phyloP scores from a whole-genome alignment of 108 stramenopile genomes.

The Pseudonitzschia multiseries region DNA sequence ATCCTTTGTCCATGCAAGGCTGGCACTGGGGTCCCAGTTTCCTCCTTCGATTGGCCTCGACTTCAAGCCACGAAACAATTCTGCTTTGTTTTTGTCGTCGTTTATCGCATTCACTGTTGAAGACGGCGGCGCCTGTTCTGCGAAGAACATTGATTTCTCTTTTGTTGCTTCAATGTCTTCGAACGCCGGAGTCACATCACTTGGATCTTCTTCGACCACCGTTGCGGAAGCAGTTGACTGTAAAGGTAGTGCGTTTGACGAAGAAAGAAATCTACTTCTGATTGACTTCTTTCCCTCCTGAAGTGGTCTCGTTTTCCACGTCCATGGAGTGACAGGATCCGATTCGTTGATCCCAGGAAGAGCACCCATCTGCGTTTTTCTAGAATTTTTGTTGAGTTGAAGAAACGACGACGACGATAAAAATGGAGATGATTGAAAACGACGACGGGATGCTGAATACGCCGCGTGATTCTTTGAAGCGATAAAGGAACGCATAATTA shows the following conservation, averaged over 20 bases:
- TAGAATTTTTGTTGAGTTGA: neutral
- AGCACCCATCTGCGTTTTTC: neutral
- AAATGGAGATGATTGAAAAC: conserved; percentile 4
- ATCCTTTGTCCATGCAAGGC: conserved; percentile 60
- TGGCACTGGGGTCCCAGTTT: conserved; percentile 64
- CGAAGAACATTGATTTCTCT: neutral
- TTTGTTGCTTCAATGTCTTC: neutral
- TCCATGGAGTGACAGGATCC: neutral
- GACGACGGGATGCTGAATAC: conserved; percentile 2
- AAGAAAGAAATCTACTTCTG: neutral
- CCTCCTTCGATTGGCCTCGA: conserved; percentile 48
- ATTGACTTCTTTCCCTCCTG: neutral
- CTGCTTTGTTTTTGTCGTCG: neutral
- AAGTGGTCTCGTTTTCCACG: neutral
- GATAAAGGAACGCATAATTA: neutral
- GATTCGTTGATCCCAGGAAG: neutral
- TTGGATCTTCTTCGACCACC: neutral
- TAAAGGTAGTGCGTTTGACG: neutral
- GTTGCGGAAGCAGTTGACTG: conserved; percentile 9
- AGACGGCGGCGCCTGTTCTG: neutral
- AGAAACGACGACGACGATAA: neutral
- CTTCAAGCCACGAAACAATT: conserved; percentile 28
- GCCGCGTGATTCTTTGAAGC: neutral
- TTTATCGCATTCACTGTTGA: neutral
- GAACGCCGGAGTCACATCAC: neutral